Percentiles rank a stretch among this genome's conserved stretches.
phyloP scores from a whole-genome alignment of 148 eudicot genomes.

The Vaccinium corymbosum region DNA sequence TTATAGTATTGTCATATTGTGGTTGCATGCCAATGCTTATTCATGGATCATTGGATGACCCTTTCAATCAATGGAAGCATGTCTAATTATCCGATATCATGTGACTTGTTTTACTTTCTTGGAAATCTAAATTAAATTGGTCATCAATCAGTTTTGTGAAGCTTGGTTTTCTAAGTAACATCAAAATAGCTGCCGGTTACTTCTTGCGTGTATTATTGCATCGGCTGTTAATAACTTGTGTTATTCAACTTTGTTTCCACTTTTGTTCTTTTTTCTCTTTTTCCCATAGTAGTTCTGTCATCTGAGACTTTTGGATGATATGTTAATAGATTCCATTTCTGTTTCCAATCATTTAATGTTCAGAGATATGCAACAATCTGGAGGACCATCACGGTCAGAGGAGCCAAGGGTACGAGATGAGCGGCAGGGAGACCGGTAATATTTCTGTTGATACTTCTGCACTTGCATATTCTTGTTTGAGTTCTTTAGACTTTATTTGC shows the following conservation, averaged over 20 bases:
- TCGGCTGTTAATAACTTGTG: neutral
- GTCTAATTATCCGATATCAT: neutral
- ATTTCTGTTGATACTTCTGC: neutral
- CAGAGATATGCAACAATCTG: conserved; percentile 71
- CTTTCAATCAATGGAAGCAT: neutral
- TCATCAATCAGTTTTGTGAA: neutral
- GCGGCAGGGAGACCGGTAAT: conserved; percentile 49
- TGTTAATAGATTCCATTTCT: neutral
- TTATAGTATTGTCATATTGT: neutral
- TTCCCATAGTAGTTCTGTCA: neutral
- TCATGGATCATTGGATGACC: neutral
- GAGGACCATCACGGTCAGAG: conserved; percentile 69
- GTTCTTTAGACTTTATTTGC: neutral
- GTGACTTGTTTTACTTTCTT: neutral
- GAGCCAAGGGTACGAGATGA: conserved; percentile 87
- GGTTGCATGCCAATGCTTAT: neutral
- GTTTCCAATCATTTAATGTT: conserved; percentile 15
- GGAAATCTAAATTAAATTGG: neutral
- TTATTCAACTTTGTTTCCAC: neutral
- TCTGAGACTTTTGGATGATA: neutral
- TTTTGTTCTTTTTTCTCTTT: neutral
- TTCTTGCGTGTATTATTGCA: neutral
- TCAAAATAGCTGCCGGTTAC: neutral
- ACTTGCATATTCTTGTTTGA: neutral
- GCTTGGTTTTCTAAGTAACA: neutral